Conservation (phyloP, 257 asterid species). For the Ehretia macrophylla region DNA sequence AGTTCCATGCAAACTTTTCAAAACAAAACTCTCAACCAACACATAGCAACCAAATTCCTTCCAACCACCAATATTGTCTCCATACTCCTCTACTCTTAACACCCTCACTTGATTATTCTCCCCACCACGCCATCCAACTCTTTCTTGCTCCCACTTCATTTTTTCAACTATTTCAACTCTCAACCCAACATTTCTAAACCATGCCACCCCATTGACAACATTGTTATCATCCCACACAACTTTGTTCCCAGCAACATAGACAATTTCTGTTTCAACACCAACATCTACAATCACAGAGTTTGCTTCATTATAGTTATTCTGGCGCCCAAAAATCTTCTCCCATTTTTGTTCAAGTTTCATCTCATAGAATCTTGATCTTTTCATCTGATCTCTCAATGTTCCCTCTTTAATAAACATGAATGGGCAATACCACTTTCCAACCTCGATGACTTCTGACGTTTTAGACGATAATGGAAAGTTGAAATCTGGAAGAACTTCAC, state of each 20-base stretch:
- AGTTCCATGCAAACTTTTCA: conserved; percentile 47
- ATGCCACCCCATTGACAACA: conserved; percentile 26
- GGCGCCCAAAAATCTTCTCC: conserved; percentile 37
- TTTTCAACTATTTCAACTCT: conserved; percentile 40
- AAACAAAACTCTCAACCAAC: conserved; percentile 47
- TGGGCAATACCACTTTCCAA: conserved; percentile 63
- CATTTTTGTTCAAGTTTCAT: conserved; percentile 56
- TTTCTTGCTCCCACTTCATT: conserved; percentile 49
- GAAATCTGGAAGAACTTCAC: conserved; percentile 32
- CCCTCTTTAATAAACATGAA: conserved; percentile 51
- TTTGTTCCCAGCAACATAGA: conserved; percentile 11
- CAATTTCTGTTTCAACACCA: conserved; percentile 28
- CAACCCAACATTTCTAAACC: conserved; percentile 48
- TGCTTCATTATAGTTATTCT: conserved; percentile 7
- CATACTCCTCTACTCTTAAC: conserved; percentile 22
- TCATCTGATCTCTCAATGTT: conserved; percentile 34
- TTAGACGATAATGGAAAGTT: neutral
- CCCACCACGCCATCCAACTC: conserved; percentile 31
- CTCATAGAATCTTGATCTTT: conserved; percentile 38
- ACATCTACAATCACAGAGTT: conserved; percentile 33
- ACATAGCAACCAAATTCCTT: no score
- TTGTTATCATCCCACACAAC: conserved; percentile 25
- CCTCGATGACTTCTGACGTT: conserved; percentile 4
- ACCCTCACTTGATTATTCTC: conserved; percentile 17
- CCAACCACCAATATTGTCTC: conserved; percentile 21